Evolutionary conservation across 1,139 yeast genomes (phyloP).

Genomic region (Yamadazyma sp.): DNA sequence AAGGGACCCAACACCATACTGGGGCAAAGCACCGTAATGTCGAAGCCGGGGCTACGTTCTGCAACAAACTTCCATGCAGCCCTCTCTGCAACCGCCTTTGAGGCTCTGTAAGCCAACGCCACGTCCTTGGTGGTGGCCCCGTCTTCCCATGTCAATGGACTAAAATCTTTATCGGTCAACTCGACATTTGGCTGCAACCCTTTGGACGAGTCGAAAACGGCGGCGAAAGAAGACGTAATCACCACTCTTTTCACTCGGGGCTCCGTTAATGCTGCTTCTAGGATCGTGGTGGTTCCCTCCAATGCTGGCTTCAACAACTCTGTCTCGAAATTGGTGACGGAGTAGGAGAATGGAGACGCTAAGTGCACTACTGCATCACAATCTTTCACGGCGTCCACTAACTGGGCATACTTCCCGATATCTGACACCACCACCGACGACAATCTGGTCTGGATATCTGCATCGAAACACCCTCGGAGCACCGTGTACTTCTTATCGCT

Average conservation of each 20-base stretch:
- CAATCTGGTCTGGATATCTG: constrained; percentile 31
- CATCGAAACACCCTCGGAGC: constrained; percentile 21
- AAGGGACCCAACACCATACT: constrained; percentile 41
- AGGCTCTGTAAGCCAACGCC: constrained; percentile 29
- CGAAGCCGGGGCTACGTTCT: constrained; percentile 23
- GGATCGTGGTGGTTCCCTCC: constrained; percentile 24
- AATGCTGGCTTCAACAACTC: constrained; percentile 20
- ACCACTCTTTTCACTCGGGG: constrained; percentile 25
- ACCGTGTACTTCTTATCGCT: constrained; percentile 48
- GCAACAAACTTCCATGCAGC: constrained; percentile 56
- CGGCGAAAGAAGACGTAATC: constrained; percentile 28
- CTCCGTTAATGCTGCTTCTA: constrained; percentile 20
- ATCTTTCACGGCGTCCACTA: constrained; percentile 47
- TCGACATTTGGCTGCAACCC: constrained; percentile 13
- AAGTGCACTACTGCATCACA: constrained; percentile 55
- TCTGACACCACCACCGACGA: constrained; percentile 51
- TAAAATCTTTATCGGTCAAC: constrained; percentile 37
- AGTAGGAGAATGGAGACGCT: constrained; percentile 24
- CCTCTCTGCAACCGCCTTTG: constrained; percentile 32
- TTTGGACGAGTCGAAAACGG: constrained; percentile 15
- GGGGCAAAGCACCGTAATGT: constrained; percentile 29
- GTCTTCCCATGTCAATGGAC: constrained; percentile 35
- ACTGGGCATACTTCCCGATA: constrained; percentile 48
- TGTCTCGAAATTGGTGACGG: constrained; percentile 20
- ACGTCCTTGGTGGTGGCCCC: constrained; percentile 26